Base-by-base conservation (phyloP, 805 yeast genomes). In the Pichia deserticola region DNA sequence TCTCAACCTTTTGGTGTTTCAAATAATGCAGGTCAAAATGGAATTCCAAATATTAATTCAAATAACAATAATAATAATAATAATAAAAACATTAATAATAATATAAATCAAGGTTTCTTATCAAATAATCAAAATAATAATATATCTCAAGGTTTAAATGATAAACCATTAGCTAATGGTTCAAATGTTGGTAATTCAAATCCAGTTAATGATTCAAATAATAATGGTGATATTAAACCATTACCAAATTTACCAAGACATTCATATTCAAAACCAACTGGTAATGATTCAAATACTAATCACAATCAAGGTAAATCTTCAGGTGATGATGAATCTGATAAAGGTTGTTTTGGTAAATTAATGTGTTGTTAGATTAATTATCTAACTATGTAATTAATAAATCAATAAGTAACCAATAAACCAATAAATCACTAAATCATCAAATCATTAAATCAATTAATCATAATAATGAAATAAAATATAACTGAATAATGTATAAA, bases 161-260 rank as follows among this genome's bases (percentile, higher is more conserved):
- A 29, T 30, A 9, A 3, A 7, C 39, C 42, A 33, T 10, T 40
- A 20, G 20, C 20, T 10, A 36, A 12, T 29, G 40, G 37, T 36
- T 11, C 40, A 11, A 36, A 51, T 44, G 38, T 33, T 40, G 32
- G 35, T 25, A 32, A 48, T 28, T 36, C 46, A 6, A 54, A 49
- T 30, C 54, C 52, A 33, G 56, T 57, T 38, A 20, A 20, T 20
- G 38, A 20, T 25, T 7, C 40, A 7, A 42, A 50, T 37, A 11
- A 27, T 29, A 29, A 34, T 20, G 15, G n/a, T 20, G 54, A 54
- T 27, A 59, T 62, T 38, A 63, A 69, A 55, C 70, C 70, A 34
- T 51, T 66, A 36, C 70, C 70, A 46, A 65, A 64, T 49, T 53
- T 65, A 47, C 70, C 70, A 30, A 58, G 56, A 9, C 45, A 47